A percentile compares a stretch with the other conserved stretches of the same genome.
Conservation (phyloP, 176 grass and related monocot genomes). For the Carex myosuroides region DNA sequence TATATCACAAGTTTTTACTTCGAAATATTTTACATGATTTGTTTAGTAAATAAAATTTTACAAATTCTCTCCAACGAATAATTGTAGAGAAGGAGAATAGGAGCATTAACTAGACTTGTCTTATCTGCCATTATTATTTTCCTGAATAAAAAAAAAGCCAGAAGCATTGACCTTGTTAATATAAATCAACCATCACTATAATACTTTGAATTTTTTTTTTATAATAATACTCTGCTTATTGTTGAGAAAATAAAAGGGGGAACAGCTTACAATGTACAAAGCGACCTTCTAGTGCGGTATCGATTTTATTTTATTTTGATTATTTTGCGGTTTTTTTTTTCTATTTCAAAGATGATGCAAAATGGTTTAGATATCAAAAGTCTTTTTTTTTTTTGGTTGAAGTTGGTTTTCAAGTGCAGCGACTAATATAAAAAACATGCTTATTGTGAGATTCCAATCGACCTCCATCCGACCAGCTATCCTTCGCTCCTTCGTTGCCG, state of each 20-base stretch:
- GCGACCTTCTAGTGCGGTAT: not conserved
- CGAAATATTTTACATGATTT: not conserved
- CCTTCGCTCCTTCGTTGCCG: too few species aligned
- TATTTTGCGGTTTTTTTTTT: not conserved
- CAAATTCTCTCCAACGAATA: not conserved
- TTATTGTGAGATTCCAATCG: too few species aligned
- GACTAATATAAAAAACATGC: not conserved
- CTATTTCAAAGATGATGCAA: not conserved
- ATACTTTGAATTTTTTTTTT: not conserved
- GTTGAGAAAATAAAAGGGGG: not conserved
- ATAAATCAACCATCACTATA: not conserved
- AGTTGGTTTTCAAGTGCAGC: not conserved
- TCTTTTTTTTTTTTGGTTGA: not conserved
- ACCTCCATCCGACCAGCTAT: too few species aligned
- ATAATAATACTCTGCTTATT: not conserved
- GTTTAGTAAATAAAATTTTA: not conserved
- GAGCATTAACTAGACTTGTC: constrained; percentile 9
- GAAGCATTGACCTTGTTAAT: constrained; percentile 3
- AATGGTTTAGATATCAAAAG: not conserved
- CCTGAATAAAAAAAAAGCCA: not conserved
- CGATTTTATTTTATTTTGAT: not conserved
- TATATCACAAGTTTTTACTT: not conserved
- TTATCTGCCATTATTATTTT: constrained; percentile 2
- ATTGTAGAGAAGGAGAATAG: not conserved
- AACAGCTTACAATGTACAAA: not conserved